Base-by-base conservation (phyloP, 495 filamentous ascomycete genomes). In the Penicillium steckii region DNA sequence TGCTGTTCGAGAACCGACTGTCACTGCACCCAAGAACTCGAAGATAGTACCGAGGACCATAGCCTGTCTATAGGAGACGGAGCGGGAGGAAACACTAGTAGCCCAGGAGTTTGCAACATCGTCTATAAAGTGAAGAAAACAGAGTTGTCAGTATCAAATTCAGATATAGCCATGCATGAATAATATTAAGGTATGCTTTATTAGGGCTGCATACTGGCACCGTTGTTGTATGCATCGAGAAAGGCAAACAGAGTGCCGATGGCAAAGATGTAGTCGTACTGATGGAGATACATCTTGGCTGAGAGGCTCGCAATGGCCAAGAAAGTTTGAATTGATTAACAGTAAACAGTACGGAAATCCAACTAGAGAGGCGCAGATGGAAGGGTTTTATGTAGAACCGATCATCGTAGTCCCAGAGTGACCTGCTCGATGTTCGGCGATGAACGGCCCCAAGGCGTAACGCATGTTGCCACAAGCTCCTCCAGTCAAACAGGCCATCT, bases 81-180 rank as follows among this genome's bases (percentile, higher is more conserved):
- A 88, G 21, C 84, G 73, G 5, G 85, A 87, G 15, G 84, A 84
- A 44, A 88, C 85, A 56, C 78, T 83, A 48, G 85, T 88, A 3
- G 85, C 85, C 76, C 81, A 89, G 21, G 85, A 79, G 73, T 91
- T 91, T 55, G 87, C 87, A 25, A 90, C 87, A 86, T 90, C 87
- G 70, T 89, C 71, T 77, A 32, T 15, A 15, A 21, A n/a, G 26
- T 52, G 8, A 13, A 50, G 22, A 32, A 18, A 30, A 19, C 27
- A 30, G 27, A 25, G 13, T 15, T 29, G 15, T 25, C 13, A n/a
- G n/a, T n/a, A n/a, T n/a, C n/a, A n/a, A n/a, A n/a, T n/a, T n/a
- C n/a, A n/a, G n/a, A n/a, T n/a, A n/a, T n/a, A n/a, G 22, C 9
- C 15, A 45, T 17, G 4, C 35, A 6, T 37, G 6, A 13, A 17